Conservation (phyloP, 768 basidiomycete species). For the Rhodotorula toruloides region DNA sequence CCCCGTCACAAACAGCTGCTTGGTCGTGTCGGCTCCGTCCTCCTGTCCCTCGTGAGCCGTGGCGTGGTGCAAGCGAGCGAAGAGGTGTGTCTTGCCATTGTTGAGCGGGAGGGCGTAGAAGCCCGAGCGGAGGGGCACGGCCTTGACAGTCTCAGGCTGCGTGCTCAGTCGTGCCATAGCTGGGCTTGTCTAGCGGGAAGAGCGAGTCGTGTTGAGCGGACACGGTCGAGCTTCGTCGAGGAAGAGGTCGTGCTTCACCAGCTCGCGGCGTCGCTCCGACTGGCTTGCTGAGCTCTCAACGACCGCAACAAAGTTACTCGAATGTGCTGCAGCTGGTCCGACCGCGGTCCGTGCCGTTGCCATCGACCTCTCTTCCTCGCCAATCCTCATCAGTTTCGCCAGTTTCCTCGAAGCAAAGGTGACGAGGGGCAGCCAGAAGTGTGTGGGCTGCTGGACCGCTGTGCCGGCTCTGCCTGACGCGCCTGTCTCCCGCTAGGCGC, state of each 20-base stretch:
- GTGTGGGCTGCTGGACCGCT: no score
- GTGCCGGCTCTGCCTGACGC: no score
- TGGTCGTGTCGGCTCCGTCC: no score
- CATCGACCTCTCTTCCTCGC: no score
- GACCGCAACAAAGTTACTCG: no score
- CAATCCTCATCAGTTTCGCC: no score
- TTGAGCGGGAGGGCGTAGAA: conserved; percentile 34
- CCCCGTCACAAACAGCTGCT: conserved; percentile 30
- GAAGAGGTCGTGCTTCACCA: not conserved
- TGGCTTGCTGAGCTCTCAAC: no score
- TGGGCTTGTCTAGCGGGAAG: not conserved
- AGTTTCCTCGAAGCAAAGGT: no score
- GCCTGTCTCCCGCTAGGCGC: no score
- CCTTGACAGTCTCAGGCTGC: not conserved
- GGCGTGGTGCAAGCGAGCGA: conserved; percentile 25
- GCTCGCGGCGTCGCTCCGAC: not conserved
- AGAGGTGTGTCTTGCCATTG: not conserved
- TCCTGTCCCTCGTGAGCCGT: not conserved
- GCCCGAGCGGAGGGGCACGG: conserved; percentile 17
- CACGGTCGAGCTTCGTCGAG: not conserved
- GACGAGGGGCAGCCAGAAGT: no score
- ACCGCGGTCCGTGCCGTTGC: no score
- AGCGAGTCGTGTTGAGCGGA: not conserved
- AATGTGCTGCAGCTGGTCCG: no score
- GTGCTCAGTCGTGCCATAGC: conserved; percentile 17